Evolutionary conservation across 768 basidiomycete genomes (phyloP).

Genomic region (Hygrocybe punicea): DNA sequence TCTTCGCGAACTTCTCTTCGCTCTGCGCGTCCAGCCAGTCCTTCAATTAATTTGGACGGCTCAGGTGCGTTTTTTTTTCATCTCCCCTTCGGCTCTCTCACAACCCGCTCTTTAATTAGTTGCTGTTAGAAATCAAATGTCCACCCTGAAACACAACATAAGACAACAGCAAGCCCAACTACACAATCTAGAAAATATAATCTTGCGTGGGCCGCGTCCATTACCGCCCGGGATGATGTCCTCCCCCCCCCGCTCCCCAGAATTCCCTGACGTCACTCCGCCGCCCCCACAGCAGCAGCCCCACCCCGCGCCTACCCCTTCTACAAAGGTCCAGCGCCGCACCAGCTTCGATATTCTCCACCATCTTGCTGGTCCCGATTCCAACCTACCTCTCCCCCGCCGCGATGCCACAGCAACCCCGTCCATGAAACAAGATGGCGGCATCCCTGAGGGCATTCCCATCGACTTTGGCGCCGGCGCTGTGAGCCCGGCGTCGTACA

Average conservation of each 20-base stretch:
- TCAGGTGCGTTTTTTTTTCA: constrained; percentile 47
- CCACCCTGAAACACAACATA: constrained; percentile 76
- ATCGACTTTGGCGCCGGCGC: constrained; percentile 47
- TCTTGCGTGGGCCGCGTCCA: constrained; percentile 66
- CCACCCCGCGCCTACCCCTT: constrained; percentile 26
- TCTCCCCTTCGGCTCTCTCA: constrained; percentile 7
- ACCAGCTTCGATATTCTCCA: constrained; percentile 72
- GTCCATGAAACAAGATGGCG: constrained; percentile 39
- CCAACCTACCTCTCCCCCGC: constrained; percentile 65
- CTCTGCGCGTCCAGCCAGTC: constrained; percentile 54
- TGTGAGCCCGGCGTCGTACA: constrained; percentile 38
- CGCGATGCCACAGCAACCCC: constrained; percentile 40
- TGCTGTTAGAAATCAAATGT: constrained; percentile 73
- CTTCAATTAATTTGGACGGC: constrained; percentile 53
- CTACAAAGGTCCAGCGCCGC: constrained; percentile 54
- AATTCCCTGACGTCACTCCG: constrained; percentile 16
- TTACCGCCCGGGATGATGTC: constrained; percentile 43
- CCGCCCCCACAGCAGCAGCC: constrained; percentile 34
- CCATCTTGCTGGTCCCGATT: constrained; percentile 72
- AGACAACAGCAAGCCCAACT: constrained; percentile 81
- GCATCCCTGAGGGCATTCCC: constrained; percentile 74
- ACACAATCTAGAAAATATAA: constrained; percentile 61
- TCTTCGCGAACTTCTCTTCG: constrained; percentile 44
- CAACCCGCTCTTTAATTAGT: constrained; percentile 43
- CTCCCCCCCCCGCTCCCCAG: constrained; percentile 30